Conservation (phyloP, 805 yeast genomes). For the Suhomyces pyralidae region DNA sequence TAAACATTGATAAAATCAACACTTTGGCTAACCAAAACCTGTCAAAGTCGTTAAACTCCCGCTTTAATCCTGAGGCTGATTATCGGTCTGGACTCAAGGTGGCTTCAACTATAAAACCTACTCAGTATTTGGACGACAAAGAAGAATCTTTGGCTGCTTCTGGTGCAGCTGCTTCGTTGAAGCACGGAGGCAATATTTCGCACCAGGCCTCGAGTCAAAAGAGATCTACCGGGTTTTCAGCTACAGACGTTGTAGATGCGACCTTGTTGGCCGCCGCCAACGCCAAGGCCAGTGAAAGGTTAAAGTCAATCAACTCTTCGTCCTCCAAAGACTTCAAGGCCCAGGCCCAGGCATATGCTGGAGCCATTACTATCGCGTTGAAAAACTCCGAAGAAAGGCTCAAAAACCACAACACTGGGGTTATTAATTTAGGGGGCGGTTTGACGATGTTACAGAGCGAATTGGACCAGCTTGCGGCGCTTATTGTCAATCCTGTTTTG, state of each 20-base stretch:
- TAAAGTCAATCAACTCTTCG: constrained; percentile 27
- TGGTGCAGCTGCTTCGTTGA: constrained; percentile 58
- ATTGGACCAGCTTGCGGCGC: constrained; percentile 73
- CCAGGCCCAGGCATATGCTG: constrained; percentile 58
- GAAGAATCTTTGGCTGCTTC: constrained; percentile 50
- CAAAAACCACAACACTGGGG: constrained; percentile 47
- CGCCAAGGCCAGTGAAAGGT: constrained; percentile 43
- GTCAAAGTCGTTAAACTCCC: constrained; percentile 34
- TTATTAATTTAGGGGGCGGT: constrained; percentile 84
- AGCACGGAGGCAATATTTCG: constrained; percentile 28
- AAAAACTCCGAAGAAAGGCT: constrained; percentile 58
- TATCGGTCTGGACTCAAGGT: constrained; percentile 36
- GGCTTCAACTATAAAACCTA: constrained; percentile 7
- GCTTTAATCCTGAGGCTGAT: constrained; percentile 43
- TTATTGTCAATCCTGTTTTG: constrained; percentile 80
- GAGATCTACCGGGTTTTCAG: constrained; percentile 35
- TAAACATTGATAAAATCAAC: constrained; percentile 35
- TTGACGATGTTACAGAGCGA: constrained; percentile 70
- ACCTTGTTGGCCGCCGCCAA: constrained; percentile 49
- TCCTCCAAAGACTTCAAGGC: constrained; percentile 33
- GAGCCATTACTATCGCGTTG: constrained; percentile 77
- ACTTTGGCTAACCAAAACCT: constrained; percentile 38
- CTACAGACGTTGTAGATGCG: constrained; percentile 44
- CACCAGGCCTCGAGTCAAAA: constrained; percentile 24
- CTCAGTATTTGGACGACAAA: constrained; percentile 36